phyloP scores from a whole-genome alignment of 2,329 filamentous ascomycete species.

The Hypoxylon sp. region DNA sequence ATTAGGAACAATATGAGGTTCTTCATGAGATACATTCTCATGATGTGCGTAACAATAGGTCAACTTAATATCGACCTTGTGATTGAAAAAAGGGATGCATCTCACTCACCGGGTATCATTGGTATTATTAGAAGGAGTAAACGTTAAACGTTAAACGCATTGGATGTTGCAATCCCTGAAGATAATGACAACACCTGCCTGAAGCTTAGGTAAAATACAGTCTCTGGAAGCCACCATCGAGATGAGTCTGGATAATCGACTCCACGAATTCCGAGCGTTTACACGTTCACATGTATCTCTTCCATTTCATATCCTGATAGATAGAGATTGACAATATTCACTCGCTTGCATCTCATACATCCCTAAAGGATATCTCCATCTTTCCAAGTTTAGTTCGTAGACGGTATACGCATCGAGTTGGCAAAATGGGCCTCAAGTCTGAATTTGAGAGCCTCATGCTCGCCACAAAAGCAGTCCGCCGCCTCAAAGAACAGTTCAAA shows the following conservation, averaged over 20 bases:
- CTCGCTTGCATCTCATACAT: conserved; percentile 7
- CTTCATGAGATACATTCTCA: neutral
- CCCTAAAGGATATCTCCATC: conserved; percentile 2
- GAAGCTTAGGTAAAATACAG: neutral
- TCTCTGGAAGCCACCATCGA: neutral
- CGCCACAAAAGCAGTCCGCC: conserved; percentile 48
- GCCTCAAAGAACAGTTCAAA: conserved; percentile 51
- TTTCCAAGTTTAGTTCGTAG: neutral
- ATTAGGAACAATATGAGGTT: neutral
- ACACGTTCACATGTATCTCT: neutral
- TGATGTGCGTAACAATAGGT: neutral
- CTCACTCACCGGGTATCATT: neutral
- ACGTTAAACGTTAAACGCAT: neutral
- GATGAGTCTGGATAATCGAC: neutral
- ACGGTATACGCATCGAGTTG: neutral
- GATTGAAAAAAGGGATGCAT: neutral
- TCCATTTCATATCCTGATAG: conserved; percentile 1
- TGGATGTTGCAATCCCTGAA: conserved; percentile 1
- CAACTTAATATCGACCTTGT: neutral
- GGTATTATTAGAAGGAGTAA: neutral
- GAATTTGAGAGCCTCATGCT: conserved; percentile 48
- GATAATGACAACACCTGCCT: neutral
- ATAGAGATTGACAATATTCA: neutral
- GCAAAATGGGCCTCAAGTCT: conserved; percentile 57
- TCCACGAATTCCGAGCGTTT: neutral